These are phyloP conservation scores for Neoscytalidium dimidiatum DNA, from an alignment of 2,329 filamentous ascomycete genomes.

Conservation along the genomic window DNA sequence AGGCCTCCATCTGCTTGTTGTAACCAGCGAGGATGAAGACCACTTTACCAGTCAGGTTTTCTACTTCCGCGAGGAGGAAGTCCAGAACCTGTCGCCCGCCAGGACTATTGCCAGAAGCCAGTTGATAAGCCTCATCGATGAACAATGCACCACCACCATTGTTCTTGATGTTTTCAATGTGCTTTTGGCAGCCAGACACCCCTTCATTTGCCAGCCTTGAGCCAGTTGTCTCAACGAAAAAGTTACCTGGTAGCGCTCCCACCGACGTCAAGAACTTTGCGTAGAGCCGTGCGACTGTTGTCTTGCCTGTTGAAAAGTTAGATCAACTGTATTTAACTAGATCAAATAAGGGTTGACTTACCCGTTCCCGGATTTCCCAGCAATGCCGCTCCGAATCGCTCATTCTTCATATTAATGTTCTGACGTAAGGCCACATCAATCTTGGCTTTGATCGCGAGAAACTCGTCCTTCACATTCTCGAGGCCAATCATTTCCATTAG, in stretches of 20 bases:
- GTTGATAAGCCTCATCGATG: conserved; percentile 78
- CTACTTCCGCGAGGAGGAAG: conserved; percentile 70
- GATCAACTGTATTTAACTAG: not conserved
- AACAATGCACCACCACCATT: conserved; percentile 69
- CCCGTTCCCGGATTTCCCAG: conserved; percentile 77
- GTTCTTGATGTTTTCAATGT: conserved; percentile 59
- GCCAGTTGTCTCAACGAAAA: conserved; percentile 69
- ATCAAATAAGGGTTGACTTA: conserved; percentile 30
- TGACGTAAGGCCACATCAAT: conserved; percentile 65
- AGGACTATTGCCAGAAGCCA: conserved; percentile 59
- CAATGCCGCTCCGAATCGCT: conserved; percentile 64
- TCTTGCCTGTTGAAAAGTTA: conserved; percentile 56
- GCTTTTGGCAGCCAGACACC: conserved; percentile 57
- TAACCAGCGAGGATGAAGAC: conserved; percentile 76
- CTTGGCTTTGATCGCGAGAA: conserved; percentile 63
- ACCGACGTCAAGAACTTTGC: conserved; percentile 64
- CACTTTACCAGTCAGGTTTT: conserved; percentile 69
- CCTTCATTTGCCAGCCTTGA: conserved; percentile 66
- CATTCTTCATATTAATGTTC: conserved; percentile 53
- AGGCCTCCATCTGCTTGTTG: conserved; percentile 71
- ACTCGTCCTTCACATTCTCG: conserved; percentile 65
- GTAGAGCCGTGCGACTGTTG: conserved; percentile 72
- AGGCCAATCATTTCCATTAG: conserved; percentile 73
- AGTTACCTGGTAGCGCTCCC: conserved; percentile 61
- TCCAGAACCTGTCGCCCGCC: conserved; percentile 67